Base-by-base conservation (phyloP, 352 stramenopile species). In the Globisporangium abappressorium region DNA sequence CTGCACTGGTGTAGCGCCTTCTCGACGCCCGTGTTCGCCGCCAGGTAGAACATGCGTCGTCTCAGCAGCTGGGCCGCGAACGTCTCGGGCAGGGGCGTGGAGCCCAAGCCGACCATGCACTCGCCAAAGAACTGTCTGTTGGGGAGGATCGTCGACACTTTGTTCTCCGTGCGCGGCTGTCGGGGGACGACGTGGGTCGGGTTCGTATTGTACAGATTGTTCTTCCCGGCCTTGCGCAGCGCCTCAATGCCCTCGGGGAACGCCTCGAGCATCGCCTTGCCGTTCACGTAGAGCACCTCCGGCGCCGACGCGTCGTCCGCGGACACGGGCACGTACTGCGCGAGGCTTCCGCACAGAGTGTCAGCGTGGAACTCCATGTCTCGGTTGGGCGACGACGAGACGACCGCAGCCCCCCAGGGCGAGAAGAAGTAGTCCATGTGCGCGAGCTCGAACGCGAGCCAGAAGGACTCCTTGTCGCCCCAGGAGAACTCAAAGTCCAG, bases 401-500 rank as follows among this genome's bases (percentile, higher is more conserved):
- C 33, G 4, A 78, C 76, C 28, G 70, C 76, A 7, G 76, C 69
- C 2, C 77, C 77, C 73, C 76, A 87, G 0, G 78, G 77, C 11
- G 79, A 87, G 65, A 87, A 87, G 57, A 74, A 85, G 38, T 87
- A 87, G 0, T 73, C 51, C 38, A 70, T 57, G 22, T 85, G 79
- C 9, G 79, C 77, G 26, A 87, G 57, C 34, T 87, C 79, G n/a
- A 79, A 87, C 9, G 77, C 66, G 6, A 85, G 66, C 79, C 79
- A 87, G 46, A 85, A 87, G 0, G 64, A 55, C 56, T 87, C 79
- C 53, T 87, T 85, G 65, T 87, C 77, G 15, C 77, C 77, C 26
- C 72, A 81, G 2, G 77, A 85, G 64, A 87, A 84, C 5, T 63
- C 65, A 55, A 66, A 64, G 1, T 70, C 20, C 5, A 84, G 69